A percentile compares a stretch with the other conserved stretches of the same genome.
phyloP scores from a whole-genome alignment of 306 rosid species.

The Pueraria montana region DNA sequence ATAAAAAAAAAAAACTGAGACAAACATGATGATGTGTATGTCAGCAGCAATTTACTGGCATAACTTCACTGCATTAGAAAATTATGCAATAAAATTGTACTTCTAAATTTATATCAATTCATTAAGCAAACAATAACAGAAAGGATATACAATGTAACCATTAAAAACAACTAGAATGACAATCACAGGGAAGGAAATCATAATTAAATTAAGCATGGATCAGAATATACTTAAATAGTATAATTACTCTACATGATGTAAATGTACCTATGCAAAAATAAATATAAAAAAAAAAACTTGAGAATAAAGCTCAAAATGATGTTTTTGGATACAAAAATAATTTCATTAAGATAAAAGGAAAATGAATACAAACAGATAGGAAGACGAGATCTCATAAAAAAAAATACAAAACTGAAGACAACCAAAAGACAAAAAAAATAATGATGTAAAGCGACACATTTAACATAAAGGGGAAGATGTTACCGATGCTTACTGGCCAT shows the following conservation, averaged over 20 bases:
- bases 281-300: too few species aligned
- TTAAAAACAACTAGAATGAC: not conserved
- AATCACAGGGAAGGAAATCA: not conserved
- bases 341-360: not conserved
- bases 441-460: not conserved
- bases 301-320: too few species aligned
- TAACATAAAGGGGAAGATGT: slow-evolving; percentile 38
- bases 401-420: not conserved
- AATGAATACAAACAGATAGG: not conserved
- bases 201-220: not conserved
- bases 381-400: not conserved
- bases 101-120: not conserved
- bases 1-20: slow-evolving; percentile 18
- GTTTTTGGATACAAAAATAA: too few species aligned
- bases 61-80: slow-evolving; percentile 24
- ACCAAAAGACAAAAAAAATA: not conserved
- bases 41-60: slow-evolving; percentile 18
- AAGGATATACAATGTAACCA: slow-evolving; percentile 4
- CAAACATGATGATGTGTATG: not conserved
- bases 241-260: not conserved
- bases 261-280: not conserved
- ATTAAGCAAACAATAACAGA: slow-evolving; percentile 16
- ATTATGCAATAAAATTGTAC: slow-evolving; percentile 16
- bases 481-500: slow-evolving; percentile 67
- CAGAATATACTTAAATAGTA: slow-evolving; percentile 1